phyloP scores from a whole-genome alignment of 2,329 filamentous ascomycete species.

The Orbilia quercus region DNA sequence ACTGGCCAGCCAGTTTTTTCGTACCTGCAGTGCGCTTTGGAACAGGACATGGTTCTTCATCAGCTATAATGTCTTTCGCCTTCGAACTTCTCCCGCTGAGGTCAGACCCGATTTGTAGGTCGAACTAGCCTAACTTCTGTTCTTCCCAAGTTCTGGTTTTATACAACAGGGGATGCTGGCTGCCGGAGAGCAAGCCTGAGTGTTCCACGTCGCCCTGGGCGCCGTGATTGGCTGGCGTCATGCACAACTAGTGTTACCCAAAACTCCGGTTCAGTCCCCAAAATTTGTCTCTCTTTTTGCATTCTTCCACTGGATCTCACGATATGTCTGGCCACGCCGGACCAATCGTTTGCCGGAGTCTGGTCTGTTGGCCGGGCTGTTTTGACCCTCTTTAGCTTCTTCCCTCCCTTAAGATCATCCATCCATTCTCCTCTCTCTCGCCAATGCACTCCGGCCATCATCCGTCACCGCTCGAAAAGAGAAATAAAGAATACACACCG shows the following conservation, averaged over 20 bases:
- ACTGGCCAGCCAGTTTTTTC: neutral
- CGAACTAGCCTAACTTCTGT: slow-evolving; percentile 30
- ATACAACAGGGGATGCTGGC: slow-evolving; percentile 42
- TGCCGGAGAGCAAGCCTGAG: slow-evolving; percentile 45
- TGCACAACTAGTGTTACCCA: slow-evolving; percentile 51
- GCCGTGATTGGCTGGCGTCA: slow-evolving; percentile 49
- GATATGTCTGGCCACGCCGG: slow-evolving; percentile 45
- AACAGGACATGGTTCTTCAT: neutral
- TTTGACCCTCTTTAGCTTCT: slow-evolving; percentile 52
- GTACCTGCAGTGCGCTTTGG: slow-evolving; percentile 3
- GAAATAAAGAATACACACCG: slow-evolving; percentile 12
- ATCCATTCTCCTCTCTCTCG: slow-evolving; percentile 34
- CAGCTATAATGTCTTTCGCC: neutral
- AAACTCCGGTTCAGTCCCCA: slow-evolving; percentile 51
- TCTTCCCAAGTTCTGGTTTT: slow-evolving; percentile 28
- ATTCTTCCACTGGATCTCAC: slow-evolving; percentile 55
- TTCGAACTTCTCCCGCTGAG: slow-evolving; percentile 19
- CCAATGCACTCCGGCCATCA: slow-evolving; percentile 4
- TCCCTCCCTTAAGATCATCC: slow-evolving; percentile 29
- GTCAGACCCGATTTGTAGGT: slow-evolving; percentile 48
- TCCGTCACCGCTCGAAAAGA: neutral
- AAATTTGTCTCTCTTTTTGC: slow-evolving; percentile 55
- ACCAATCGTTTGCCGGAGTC: slow-evolving; percentile 49
- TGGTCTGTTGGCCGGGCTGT: slow-evolving; percentile 36
- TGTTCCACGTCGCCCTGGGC: slow-evolving; percentile 53